phyloP scores from a whole-genome alignment of 2,329 filamentous ascomycete species.

The Iodosphaeria phyllophila region DNA sequence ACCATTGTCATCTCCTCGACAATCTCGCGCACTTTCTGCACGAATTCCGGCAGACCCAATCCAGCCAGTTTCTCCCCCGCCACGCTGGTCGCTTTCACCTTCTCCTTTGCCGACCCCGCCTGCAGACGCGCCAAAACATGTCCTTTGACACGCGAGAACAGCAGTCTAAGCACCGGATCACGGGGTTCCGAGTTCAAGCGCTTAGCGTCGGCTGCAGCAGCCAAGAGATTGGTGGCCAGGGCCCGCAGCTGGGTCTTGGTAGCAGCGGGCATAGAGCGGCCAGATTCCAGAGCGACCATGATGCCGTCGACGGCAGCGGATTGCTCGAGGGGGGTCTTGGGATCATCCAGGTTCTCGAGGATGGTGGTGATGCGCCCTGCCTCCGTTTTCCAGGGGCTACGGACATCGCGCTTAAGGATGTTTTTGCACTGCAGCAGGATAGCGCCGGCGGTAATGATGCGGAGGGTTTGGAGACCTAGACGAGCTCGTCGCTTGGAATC shows the following conservation, averaged over 20 bases:
- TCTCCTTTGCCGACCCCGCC: constrained; percentile 49
- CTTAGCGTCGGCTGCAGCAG: constrained; percentile 27
- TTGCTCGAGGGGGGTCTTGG: constrained; percentile 25
- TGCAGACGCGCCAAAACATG: constrained; percentile 48
- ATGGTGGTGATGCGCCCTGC: constrained; percentile 52
- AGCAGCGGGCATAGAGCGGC: constrained; percentile 43
- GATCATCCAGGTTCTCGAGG: constrained; percentile 33
- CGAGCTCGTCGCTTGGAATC: constrained; percentile 44
- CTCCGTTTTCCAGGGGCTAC: constrained; percentile 59
- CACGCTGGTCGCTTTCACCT: constrained; percentile 48
- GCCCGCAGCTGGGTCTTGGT: constrained; percentile 40
- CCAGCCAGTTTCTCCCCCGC: constrained; percentile 52
- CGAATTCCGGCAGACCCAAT: constrained; percentile 56
- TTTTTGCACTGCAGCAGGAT: constrained; percentile 70
- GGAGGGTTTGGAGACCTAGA: constrained; percentile 36
- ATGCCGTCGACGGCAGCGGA: constrained; percentile 35
- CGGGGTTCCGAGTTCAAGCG: constrained; percentile 21
- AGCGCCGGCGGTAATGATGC: constrained; percentile 54
- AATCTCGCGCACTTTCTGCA: constrained; percentile 47
- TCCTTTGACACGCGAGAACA: constrained; percentile 46
- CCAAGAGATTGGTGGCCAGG: constrained; percentile 35
- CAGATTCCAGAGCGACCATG: constrained; percentile 42
- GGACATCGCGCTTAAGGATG: constrained; percentile 62
- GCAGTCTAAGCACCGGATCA: constrained; percentile 42
- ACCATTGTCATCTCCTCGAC: constrained; percentile 49